Conservation (phyloP, 805 yeast species). For the Myxozyma udenii region DNA sequence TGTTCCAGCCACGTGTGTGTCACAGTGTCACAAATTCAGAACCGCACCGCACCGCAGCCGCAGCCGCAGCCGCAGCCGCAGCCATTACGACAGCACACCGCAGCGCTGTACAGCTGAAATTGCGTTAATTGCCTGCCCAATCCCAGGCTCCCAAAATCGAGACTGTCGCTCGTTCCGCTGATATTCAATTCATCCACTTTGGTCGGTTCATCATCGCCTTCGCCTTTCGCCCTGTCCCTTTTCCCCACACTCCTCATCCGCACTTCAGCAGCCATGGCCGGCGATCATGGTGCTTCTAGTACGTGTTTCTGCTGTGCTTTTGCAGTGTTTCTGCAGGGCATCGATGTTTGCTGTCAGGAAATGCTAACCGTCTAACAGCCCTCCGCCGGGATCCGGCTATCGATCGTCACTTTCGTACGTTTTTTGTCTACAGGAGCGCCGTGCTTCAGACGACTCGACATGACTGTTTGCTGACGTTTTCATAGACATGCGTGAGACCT, state of each 20-base stretch:
- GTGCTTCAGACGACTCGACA: neutral
- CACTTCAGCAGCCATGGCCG: neutral
- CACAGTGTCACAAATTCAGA: neutral
- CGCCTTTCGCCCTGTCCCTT: neutral
- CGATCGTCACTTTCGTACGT: slow-evolving; percentile 26
- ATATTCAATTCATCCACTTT: neutral
- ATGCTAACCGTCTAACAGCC: too few species aligned
- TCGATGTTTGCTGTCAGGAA: too few species aligned
- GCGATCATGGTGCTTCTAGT: neutral
- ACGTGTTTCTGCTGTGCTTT: slow-evolving; percentile 1
- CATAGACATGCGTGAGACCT: slow-evolving; percentile 25
- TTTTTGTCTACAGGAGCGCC: neutral
- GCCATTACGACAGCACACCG: too few species aligned
- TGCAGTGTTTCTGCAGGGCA: too few species aligned
- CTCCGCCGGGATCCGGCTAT: slow-evolving; percentile 29
- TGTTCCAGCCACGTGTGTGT: neutral
- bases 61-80: neutral
- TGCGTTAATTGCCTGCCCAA: too few species aligned
- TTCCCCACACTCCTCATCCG: neutral
- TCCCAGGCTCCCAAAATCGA: neutral
- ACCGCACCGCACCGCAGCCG: neutral
- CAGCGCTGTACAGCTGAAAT: too few species aligned
- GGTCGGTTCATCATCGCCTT: neutral
- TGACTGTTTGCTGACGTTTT: neutral
- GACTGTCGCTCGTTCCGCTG: neutral